Conservation (phyloP, 257 asterid genomes). For the Jacaranda copaia region DNA sequence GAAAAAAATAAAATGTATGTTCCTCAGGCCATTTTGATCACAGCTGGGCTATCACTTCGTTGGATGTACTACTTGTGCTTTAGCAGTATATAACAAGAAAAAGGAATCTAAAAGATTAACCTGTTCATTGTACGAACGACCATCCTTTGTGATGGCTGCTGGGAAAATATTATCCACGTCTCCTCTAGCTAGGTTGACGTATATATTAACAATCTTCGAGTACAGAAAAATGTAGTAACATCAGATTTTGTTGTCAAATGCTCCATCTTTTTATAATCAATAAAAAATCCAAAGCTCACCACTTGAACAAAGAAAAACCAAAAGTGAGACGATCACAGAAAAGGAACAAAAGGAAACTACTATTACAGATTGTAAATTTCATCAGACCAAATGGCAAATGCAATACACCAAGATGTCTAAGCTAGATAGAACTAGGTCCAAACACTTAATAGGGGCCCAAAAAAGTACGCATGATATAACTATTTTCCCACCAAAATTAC, state of each 20-base stretch:
- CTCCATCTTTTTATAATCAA: constrained; percentile 14
- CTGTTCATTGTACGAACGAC: constrained; percentile 94
- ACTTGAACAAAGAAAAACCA: background rate
- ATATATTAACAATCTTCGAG: constrained; percentile 79
- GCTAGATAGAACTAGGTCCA: background rate
- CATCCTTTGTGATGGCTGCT: constrained; percentile 86
- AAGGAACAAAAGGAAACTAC: background rate
- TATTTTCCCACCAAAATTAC: constrained; percentile 15
- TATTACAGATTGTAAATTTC: no score
- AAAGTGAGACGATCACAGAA: background rate
- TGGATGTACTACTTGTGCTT: background rate
- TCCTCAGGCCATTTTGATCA: background rate
- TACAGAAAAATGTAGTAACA: constrained; percentile 18
- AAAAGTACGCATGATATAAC: background rate
- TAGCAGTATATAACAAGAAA: background rate
- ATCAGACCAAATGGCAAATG: no score
- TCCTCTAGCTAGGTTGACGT: constrained; percentile 88
- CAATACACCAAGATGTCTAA: background rate
- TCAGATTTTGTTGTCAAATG: constrained; percentile 33
- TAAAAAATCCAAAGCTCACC: background rate
- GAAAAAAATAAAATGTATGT: background rate
- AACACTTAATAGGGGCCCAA: background rate
- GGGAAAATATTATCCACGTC: constrained; percentile 79
- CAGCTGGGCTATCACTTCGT: background rate
- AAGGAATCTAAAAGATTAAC: constrained; percentile 38